Percentiles rank a stretch among this genome's conserved stretches.
These are phyloP conservation scores for Juglanconis sp. DNA, from an alignment of 2,329 filamentous ascomycete species.

Conservation along the genomic window DNA sequence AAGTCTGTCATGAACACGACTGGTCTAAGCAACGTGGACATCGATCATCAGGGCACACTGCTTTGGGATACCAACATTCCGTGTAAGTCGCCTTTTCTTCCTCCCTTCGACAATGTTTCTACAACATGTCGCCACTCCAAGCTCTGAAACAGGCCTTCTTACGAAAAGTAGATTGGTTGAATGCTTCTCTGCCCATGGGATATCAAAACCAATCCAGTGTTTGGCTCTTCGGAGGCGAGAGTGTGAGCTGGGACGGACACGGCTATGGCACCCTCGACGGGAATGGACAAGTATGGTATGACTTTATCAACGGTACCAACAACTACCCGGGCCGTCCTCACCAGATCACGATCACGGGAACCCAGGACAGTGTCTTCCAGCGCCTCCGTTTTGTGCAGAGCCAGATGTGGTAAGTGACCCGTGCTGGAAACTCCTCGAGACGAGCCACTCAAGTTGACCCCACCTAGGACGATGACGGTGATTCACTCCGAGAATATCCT, in stretches of 20 bases:
- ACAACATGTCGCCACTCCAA: too few relatives aligned
- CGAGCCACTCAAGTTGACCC: neutral
- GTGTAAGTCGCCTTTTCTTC: constrained; percentile 14
- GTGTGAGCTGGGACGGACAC: constrained; percentile 37
- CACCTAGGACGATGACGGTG: constrained; percentile 19
- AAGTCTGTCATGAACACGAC: constrained; percentile 25
- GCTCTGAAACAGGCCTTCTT: too few relatives aligned
- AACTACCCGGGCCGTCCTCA: constrained; percentile 30
- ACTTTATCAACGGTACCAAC: constrained; percentile 23
- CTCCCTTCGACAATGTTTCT: too few relatives aligned
- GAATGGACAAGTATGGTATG: constrained; percentile 30
- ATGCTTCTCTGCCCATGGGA: constrained; percentile 35
- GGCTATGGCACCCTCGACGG: constrained; percentile 34
- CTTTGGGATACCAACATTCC: constrained; percentile 16
- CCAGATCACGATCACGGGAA: constrained; percentile 23
- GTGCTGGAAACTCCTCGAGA: fast-evolving
- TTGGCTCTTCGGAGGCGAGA: constrained; percentile 39
- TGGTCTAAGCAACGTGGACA: constrained; percentile 26
- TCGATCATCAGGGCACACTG: constrained; percentile 25
- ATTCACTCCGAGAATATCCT: constrained; percentile 16
- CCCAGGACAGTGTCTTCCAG: constrained; percentile 13
- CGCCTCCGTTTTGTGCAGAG: constrained; percentile 13
- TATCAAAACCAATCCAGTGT: constrained; percentile 41
- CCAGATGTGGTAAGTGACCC: constrained; percentile 16
- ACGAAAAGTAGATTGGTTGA: constrained; percentile 31